Evolutionary conservation across 805 yeast genomes (phyloP), one percentile per base, ranked within the genome.

Genomic region (Starmerella roubikii): DNA sequence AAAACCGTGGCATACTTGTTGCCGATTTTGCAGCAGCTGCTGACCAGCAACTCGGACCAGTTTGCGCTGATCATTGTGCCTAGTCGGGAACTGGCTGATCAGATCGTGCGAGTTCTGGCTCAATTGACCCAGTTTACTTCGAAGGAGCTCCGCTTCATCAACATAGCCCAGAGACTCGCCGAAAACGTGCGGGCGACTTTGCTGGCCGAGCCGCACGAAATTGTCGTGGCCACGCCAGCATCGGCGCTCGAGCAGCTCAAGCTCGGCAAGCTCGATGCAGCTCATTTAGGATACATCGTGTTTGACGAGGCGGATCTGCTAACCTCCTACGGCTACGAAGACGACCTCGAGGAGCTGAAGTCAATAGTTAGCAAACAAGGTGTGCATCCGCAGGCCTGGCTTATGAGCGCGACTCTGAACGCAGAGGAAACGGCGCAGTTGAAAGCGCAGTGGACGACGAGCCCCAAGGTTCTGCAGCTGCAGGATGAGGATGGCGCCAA

Each of bases 271-370:
- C 57, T 82, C 15, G 68, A 72, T 38, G 62, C 79, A 39, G 66
- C 69, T 19, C 59, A 67, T 22, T 67, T 91, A 40, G 69, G 70
- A 44, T 82, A 72, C 54, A 61, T 91, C 34, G 93, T 84, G 23
- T 80, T 88, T 46, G 98, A 91, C 63, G 98, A 91, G 61, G 97
- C 91, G 22, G 98, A 91, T 62, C 68, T 91, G 50, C 73, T 91
- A 34, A 62, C 83, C 36, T 78, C 93, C 2, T 91, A 81, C 58
- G 98, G 98, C 19, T 84, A 91, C 57, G 72, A 76, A 48, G 93
- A 83, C 8, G 98, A 91, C 60, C 66, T 88, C 46, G 64, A 71
- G 30, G 71, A 69, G 51, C 69, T 91, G 46, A 68, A 79, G 8
- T 65, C 68, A 20, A 70, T 60, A 45, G 61, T 86, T 46, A 84